These are phyloP conservation scores for Fusarium clavum DNA, from an alignment of 2,329 filamentous ascomycete species.

Conservation along the genomic window DNA sequence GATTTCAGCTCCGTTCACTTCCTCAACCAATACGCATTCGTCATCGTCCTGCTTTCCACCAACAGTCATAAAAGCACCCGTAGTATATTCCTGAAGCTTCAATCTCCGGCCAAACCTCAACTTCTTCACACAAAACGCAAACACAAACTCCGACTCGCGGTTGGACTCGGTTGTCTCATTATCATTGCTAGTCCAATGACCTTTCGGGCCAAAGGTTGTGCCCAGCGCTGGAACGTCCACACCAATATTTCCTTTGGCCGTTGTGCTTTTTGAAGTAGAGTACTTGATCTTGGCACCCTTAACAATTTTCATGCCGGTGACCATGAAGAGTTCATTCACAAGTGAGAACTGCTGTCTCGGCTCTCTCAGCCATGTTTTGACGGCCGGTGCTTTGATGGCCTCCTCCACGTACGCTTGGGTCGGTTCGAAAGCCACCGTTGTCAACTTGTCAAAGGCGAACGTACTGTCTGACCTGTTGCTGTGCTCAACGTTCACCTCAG, in stretches of 20 bases:
- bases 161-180: neutral
- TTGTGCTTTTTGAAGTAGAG: neutral
- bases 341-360: neutral
- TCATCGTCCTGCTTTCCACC: neutral
- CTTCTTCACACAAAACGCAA: neutral
- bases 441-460: neutral
- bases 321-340: neutral
- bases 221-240: neutral
- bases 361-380: neutral
- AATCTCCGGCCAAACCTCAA: neutral
- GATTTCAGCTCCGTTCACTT: neutral
- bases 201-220: neutral
- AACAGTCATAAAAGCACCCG: neutral
- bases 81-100: neutral
- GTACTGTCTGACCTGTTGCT: neutral
- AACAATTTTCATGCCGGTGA: slow-evolving; percentile 1
- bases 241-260: neutral
- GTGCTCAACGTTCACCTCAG: neutral
- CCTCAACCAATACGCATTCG: neutral
- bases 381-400: neutral
- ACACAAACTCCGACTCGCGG: neutral
- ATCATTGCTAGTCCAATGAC: neutral
- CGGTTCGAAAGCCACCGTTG: neutral
- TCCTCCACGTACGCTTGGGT: neutral
- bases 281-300: slow-evolving; percentile 3